These are phyloP conservation scores for Starmerella geochares DNA, from an alignment of 805 yeast genomes.

Conservation along the genomic window DNA sequence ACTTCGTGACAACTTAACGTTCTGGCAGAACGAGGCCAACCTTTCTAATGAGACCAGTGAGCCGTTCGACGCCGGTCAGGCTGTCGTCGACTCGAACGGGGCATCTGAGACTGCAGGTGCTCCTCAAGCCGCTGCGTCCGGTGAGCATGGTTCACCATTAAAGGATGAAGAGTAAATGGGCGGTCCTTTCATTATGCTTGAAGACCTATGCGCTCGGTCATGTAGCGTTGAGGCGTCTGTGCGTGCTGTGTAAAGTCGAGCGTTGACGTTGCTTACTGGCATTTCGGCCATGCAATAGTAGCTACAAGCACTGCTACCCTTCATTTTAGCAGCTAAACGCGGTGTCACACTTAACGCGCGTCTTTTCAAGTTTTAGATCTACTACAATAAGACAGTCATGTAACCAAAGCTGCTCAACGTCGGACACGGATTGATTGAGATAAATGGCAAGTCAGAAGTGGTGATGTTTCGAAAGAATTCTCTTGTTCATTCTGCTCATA, in stretches of 20 bases:
- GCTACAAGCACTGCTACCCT: background rate
- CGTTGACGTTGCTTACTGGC: background rate
- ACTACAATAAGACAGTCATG: background rate
- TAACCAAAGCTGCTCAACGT: background rate
- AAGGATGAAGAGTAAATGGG: background rate
- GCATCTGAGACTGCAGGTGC: background rate
- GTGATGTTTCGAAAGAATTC: too few species aligned
- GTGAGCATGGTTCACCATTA: background rate
- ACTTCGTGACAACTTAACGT: conserved; percentile 93
- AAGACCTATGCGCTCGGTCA: too few species aligned
- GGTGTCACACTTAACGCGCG: background rate
- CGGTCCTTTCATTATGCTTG: too few species aligned
- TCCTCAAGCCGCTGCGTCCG: too few species aligned
- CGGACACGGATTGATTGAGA: too few species aligned
- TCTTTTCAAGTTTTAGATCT: background rate
- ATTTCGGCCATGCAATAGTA: too few species aligned
- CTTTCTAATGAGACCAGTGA: conserved; percentile 15
- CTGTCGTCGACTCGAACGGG: too few species aligned
- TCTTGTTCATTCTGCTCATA: too few species aligned
- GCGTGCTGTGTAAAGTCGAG: too few species aligned
- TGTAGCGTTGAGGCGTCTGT: too few species aligned
- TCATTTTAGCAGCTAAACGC: background rate
- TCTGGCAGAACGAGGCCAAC: conserved; percentile 75
- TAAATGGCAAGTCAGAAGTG: too few species aligned
- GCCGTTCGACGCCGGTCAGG: background rate